Evolutionary conservation across 2,329 filamentous ascomycete species (phyloP).

Genomic region (Phialocephala sp.): DNA sequence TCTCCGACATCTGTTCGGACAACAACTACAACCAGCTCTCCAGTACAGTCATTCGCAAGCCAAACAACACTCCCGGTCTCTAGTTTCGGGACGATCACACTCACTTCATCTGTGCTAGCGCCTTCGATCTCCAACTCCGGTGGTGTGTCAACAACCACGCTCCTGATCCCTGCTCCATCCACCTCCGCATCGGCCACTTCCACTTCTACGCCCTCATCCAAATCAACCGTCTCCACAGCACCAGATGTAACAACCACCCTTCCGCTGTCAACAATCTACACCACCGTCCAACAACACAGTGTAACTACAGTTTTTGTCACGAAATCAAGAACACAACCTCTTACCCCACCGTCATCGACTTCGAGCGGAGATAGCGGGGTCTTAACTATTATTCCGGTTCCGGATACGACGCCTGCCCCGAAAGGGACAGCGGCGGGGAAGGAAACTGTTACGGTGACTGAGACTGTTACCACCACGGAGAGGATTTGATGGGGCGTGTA

Average conservation of each 20-base stretch:
- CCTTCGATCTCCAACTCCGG: neutral
- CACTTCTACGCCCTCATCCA: conserved; percentile 2
- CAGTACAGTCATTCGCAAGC: conserved; percentile 17
- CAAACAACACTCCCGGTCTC: conserved; percentile 14
- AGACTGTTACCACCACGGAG: conserved; percentile 26
- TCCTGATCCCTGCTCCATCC: neutral
- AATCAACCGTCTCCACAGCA: neutral
- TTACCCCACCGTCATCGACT: neutral
- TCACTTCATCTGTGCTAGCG: neutral
- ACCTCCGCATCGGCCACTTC: neutral
- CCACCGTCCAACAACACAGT: neutral
- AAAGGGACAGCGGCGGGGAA: conserved; percentile 11
- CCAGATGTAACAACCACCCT: conserved; percentile 9
- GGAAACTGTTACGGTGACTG: conserved; percentile 26
- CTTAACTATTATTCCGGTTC: conserved; percentile 21
- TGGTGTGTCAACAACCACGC: neutral
- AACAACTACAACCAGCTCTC: neutral
- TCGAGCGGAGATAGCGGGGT: neutral
- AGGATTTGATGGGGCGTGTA: neutral
- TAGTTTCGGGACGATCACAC: neutral
- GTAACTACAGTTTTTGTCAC: neutral
- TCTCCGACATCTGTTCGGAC: neutral
- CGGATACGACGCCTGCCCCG: neutral
- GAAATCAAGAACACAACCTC: neutral
- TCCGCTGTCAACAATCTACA: conserved; percentile 4